phyloP scores from a whole-genome alignment of 345 rosid genomes.

The Microcos paniculata region DNA sequence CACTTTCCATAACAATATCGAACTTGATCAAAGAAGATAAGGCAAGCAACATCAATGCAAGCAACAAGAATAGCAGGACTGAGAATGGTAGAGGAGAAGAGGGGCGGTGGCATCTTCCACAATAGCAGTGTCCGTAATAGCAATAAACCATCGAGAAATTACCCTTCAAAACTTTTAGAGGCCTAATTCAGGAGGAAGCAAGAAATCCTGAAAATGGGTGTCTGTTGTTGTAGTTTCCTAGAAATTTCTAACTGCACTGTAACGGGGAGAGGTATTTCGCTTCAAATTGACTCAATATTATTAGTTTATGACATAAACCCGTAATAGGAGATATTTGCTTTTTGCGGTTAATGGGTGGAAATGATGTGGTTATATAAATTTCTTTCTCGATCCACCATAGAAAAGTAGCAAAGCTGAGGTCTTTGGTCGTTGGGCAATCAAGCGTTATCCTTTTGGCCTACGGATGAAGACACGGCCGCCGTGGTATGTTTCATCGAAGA shows the following conservation, averaged over 20 bases:
- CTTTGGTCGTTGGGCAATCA: conserved; percentile 7
- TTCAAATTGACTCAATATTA: neutral
- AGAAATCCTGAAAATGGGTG: neutral
- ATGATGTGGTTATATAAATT: neutral
- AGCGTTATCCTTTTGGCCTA: neutral
- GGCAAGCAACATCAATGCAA: conserved; percentile 37
- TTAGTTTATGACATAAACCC: no score
- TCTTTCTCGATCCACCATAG: neutral
- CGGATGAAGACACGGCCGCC: neutral
- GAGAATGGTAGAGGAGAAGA: conserved; percentile 32
- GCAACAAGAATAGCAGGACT: conserved; percentile 43
- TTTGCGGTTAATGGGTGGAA: neutral
- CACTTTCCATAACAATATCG: conserved; percentile 26
- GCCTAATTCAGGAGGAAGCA: neutral
- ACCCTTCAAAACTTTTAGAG: neutral
- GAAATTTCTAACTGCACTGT: neutral
- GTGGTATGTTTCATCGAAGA: neutral
- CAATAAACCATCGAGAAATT: conserved; percentile 18
- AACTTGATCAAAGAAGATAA: conserved; percentile 40
- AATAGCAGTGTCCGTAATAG: conserved; percentile 34
- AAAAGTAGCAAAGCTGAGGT: neutral
- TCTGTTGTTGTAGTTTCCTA: neutral
- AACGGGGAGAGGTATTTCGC: neutral
- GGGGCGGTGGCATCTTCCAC: conserved; percentile 34
- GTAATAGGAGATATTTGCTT: neutral